Conservation (phyloP, 139 green algal species). For the Picochlorum sp. region DNA sequence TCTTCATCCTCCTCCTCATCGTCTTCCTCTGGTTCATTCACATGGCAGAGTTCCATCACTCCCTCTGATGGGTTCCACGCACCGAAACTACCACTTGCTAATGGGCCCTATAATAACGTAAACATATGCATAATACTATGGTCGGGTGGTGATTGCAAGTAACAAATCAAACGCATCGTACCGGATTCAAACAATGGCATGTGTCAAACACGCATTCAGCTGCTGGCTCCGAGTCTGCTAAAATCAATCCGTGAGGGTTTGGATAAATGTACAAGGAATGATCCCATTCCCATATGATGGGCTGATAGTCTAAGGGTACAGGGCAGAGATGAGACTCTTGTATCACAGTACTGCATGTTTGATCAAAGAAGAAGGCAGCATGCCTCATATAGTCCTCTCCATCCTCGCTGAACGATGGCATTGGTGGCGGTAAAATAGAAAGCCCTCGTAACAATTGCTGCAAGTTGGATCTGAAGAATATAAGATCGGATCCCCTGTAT, state of each 20-base stretch:
- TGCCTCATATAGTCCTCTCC: not conserved
- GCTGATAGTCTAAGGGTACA: constrained; percentile 70
- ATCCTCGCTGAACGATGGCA: constrained; percentile 7
- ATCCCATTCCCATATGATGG: constrained; percentile 58
- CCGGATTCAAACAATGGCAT: constrained; percentile 65
- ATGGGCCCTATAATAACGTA: constrained; percentile 30
- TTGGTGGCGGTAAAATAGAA: constrained; percentile 41
- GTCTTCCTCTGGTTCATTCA: constrained; percentile 18
- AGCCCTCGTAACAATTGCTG: constrained; percentile 46
- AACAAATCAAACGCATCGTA: constrained; percentile 14
- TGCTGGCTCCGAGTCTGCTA: constrained; percentile 55
- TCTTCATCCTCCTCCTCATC: constrained; percentile 19
- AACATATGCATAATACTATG: not conserved
- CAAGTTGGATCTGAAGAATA: constrained; percentile 65
- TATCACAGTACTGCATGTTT: constrained; percentile 73
- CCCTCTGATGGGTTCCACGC: constrained; percentile 43
- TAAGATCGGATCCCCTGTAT: constrained; percentile 50
- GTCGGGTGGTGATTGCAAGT: not conserved
- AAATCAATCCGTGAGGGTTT: constrained; percentile 66
- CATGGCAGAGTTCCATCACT: constrained; percentile 43
- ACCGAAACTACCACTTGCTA: constrained; percentile 54
- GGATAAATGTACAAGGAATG: constrained; percentile 78
- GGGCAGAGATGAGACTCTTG: constrained; percentile 87
- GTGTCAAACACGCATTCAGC: constrained; percentile 41
- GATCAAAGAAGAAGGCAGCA: constrained; percentile 26